These are phyloP conservation scores for Crucihimalaya himalaica DNA, from an alignment of 345 rosid species.

Conservation along the genomic window DNA sequence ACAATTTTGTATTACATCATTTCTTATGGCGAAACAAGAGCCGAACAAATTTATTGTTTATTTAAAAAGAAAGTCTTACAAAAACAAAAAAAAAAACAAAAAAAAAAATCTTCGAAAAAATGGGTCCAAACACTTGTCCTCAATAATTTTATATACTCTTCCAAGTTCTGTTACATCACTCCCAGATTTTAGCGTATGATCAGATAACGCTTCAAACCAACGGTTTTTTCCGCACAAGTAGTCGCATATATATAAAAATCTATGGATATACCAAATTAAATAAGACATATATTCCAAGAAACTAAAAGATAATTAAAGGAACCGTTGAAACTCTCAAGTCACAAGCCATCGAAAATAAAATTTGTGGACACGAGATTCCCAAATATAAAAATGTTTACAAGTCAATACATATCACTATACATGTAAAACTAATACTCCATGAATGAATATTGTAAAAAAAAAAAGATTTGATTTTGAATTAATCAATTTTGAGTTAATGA, in stretches of 20 bases:
- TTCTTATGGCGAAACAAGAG: slow-evolving; percentile 5
- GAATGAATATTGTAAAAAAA: neutral
- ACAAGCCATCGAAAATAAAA: slow-evolving; percentile 11
- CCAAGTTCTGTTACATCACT: slow-evolving; percentile 19
- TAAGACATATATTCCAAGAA: neutral
- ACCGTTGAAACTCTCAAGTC: slow-evolving; percentile 20
- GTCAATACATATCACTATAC: neutral
- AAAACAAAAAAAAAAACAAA: neutral
- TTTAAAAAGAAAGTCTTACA: neutral
- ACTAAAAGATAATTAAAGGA: neutral
- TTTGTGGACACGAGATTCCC: slow-evolving; percentile 32
- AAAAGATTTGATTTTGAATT: neutral
- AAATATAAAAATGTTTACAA: neutral
- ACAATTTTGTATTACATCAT: neutral
- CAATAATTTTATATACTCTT: slow-evolving; percentile 25
- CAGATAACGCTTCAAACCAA: slow-evolving; percentile 26
- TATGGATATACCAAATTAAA: slow-evolving; percentile 24
- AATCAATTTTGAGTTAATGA: neutral
- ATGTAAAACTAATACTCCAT: neutral
- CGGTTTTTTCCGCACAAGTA: slow-evolving; percentile 22
- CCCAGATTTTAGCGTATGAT: slow-evolving; percentile 25
- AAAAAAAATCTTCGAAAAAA: neutral
- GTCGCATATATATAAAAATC: slow-evolving; percentile 2
- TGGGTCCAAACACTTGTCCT: slow-evolving; percentile 32
- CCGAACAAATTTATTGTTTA: slow-evolving; percentile 3